Evolutionary conservation across 2,329 filamentous ascomycete species (phyloP).

Genomic region (Aspergillus neoniger): DNA sequence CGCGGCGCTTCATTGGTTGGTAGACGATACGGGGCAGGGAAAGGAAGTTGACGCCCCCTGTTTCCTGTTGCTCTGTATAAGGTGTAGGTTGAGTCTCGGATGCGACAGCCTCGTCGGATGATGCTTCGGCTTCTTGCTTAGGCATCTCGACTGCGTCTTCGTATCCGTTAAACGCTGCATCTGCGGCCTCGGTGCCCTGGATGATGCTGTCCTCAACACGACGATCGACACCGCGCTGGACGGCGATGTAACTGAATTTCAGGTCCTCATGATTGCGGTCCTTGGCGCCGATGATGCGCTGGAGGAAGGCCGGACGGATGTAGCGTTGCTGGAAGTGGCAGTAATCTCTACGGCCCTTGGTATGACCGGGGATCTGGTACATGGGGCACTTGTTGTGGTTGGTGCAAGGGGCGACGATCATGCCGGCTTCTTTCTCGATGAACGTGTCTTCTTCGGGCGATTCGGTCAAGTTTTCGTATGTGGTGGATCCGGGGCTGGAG

Average conservation of each 20-base stretch:
- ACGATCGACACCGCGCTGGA: slow-evolving; percentile 72
- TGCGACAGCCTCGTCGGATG: slow-evolving; percentile 7
- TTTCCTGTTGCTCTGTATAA: slow-evolving; percentile 3
- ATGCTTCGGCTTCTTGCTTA: slow-evolving; percentile 17
- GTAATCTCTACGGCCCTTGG: slow-evolving; percentile 77
- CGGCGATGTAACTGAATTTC: slow-evolving; percentile 83
- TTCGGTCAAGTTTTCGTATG: slow-evolving; percentile 43
- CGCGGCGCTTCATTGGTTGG: slow-evolving; percentile 80
- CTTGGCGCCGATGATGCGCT: slow-evolving; percentile 67
- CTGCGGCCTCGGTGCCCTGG: slow-evolving; percentile 61
- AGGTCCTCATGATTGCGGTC: slow-evolving; percentile 86
- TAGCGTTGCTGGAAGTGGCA: slow-evolving; percentile 91
- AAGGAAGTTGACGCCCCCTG: slow-evolving; percentile 54
- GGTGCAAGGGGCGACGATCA: slow-evolving; percentile 72
- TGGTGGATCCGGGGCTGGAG: slow-evolving; percentile 55
- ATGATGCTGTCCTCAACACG: slow-evolving; percentile 45
- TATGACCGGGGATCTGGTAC: slow-evolving; percentile 72
- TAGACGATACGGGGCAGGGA: slow-evolving; percentile 77
- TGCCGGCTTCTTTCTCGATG: slow-evolving; percentile 57
- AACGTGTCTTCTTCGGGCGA: slow-evolving; percentile 27
- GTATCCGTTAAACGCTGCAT: slow-evolving; percentile 72
- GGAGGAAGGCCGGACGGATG: slow-evolving; percentile 78
- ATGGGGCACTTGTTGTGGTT: slow-evolving; percentile 88
- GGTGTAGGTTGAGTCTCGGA: slow-evolving; percentile 5
- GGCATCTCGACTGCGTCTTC: slow-evolving; percentile 50